Evolutionary conservation across 352 stramenopile genomes (phyloP).

Genomic region (Phytopythium litorale): DNA sequence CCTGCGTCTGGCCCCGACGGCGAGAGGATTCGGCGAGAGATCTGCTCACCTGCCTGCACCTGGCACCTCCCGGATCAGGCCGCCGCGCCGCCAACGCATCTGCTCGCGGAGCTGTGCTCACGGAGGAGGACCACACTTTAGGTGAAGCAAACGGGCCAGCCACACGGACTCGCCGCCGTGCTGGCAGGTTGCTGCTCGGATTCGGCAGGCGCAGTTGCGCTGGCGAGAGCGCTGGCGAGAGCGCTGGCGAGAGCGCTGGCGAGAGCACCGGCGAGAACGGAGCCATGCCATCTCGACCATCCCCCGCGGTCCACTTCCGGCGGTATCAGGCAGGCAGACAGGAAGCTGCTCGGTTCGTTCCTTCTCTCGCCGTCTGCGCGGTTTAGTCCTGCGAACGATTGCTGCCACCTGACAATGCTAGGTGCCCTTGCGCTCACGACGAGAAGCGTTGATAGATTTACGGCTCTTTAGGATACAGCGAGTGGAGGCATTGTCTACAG

Average conservation of each 20-base stretch:
- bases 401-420: not conserved
- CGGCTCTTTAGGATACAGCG: not conserved
- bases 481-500: not conserved
- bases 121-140: too few relatives aligned
- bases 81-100: too few relatives aligned
- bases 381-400: slow-evolving; percentile 2
- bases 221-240: too few relatives aligned
- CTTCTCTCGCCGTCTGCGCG: not conserved
- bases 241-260: not conserved
- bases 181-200: too few relatives aligned
- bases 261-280: not conserved
- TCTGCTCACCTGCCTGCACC: not conserved
- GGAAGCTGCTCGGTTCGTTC: slow-evolving; percentile 4
- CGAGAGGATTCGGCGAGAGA: too few relatives aligned
- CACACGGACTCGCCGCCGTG: too few relatives aligned
- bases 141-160: too few relatives aligned
- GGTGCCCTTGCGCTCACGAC: not conserved
- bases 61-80: too few relatives aligned
- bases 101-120: too few relatives aligned
- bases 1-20: not conserved
- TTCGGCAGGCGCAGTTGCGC: too few relatives aligned
- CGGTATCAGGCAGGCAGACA: not conserved
- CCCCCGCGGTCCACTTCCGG: not conserved
- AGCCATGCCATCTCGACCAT: not conserved
- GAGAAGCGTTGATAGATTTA: not conserved